These are phyloP conservation scores for Cylindrotheca closterium DNA, from an alignment of 108 stramenopile genomes.

Conservation along the genomic window DNA sequence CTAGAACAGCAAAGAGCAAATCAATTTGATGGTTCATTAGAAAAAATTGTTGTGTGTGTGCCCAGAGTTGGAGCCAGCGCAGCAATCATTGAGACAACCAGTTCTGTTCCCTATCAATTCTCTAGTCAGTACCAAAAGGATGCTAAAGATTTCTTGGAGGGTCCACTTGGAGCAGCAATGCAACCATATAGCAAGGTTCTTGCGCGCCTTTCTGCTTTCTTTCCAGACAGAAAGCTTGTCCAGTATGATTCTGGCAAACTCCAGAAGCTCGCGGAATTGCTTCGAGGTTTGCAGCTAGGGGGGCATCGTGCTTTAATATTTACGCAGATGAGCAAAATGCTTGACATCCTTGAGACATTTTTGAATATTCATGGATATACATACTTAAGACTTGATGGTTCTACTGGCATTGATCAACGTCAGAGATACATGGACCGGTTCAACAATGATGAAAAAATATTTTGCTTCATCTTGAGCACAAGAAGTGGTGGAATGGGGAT, in stretches of 20 bases:
- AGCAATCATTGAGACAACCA: slow-evolving; percentile 22
- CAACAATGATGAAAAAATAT: slow-evolving; percentile 85
- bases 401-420: slow-evolving; percentile 86
- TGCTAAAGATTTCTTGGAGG: slow-evolving; percentile 26
- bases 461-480: slow-evolving; percentile 95
- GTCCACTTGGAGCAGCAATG: slow-evolving; percentile 51
- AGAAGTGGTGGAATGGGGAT: slow-evolving; percentile 92
- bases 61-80: slow-evolving; percentile 61
- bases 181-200: slow-evolving; percentile 45
- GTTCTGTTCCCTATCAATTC: not conserved
- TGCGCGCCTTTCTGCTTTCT: slow-evolving; percentile 68
- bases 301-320: slow-evolving; percentile 95
- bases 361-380: slow-evolving; percentile 80
- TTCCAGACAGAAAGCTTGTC: slow-evolving; percentile 93
- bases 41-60: slow-evolving; percentile 81
- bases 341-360: slow-evolving; percentile 94
- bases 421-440: slow-evolving; percentile 94
- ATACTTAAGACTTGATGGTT: slow-evolving; percentile 87
- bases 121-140: slow-evolving; percentile 1
- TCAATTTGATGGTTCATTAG: slow-evolving; percentile 53
- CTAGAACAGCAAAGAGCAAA: slow-evolving; percentile 51
- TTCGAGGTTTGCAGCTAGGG: slow-evolving; percentile 78
- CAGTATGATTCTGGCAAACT: slow-evolving; percentile 97
- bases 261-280: slow-evolving; percentile 87
- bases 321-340: slow-evolving; percentile 95